A percentile compares a stretch with the other conserved stretches of the same genome.
phyloP scores from a whole-genome alignment of 805 yeast species.

The Monosporozyma servazzii region DNA sequence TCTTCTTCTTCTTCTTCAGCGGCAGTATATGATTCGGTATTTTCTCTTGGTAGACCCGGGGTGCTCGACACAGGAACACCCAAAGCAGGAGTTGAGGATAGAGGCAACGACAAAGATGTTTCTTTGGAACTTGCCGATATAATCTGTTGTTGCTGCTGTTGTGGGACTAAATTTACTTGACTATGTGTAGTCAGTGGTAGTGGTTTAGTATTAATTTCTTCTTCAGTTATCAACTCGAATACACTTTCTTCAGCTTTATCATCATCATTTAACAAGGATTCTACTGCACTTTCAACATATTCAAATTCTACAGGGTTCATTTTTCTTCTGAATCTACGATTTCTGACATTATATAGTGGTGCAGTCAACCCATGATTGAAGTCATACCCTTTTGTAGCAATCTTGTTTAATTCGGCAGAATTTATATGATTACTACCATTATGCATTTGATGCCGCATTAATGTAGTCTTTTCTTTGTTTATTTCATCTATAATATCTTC shows the following conservation, averaged over 20 bases:
- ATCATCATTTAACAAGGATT: conserved; percentile 64
- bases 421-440: conserved; percentile 21
- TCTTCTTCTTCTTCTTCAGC: conserved; percentile 24
- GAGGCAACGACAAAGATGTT: not conserved
- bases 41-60: not conserved
- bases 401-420: conserved; percentile 20
- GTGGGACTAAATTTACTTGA: not conserved
- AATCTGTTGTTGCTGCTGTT: not conserved
- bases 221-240: conserved; percentile 64
- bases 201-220: conserved; percentile 27
- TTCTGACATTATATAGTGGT: conserved; percentile 63
- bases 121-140: not conserved
- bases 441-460: conserved; percentile 14
- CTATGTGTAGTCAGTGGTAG: conserved; percentile 9
- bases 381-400: conserved; percentile 23
- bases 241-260: conserved; percentile 74
- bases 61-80: not conserved
- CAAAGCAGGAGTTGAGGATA: not conserved
- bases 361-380: conserved; percentile 76
- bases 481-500: conserved; percentile 24
- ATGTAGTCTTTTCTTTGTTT: conserved; percentile 15
- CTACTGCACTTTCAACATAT: conserved; percentile 69
- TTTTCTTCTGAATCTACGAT: conserved; percentile 62
- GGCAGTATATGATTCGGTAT: conserved; percentile 8
- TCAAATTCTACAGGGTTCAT: conserved; percentile 65